Evolutionary conservation across 2,329 filamentous ascomycete species (phyloP), one percentile per base, ranked within the genome.

Genomic region (Cladorrhinum sp.): DNA sequence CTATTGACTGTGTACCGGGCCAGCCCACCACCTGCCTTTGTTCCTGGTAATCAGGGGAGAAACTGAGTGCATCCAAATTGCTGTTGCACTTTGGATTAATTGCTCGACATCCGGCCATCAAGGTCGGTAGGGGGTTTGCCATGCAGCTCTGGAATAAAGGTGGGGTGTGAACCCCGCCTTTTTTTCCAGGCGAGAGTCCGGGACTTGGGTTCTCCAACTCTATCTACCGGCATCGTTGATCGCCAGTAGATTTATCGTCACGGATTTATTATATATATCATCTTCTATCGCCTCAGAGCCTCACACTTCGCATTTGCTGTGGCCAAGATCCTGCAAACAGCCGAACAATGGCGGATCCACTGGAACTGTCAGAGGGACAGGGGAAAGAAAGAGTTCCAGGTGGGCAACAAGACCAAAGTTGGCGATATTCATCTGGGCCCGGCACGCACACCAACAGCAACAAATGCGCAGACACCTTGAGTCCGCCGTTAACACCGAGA

Each of bases 121-220:
- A 45, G 41, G 41, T 45, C 41, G 41, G 41, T 13, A 18, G 22
- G 13, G 6, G 24, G 12, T n/a, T 8, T 20, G 12, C 22, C 20
- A 24, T 50, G 48, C 22, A 12, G 48, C 18, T n/a, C 48, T 10
- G 20, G 52, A 55, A 24, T 10, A 56, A 49, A 48, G 53, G 53
- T 56, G 53, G 53, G 38, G 53, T 23, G 18, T 49, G 23, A 49
- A 56, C 53, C 53, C 53, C 53, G 53, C 53, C 4, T 27, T 56
- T 20, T n/a, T 36, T 16, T 24, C 32, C 32, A 36, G 32, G 16
- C 25, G 25, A 10, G 16, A 24, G 4, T 25, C n/a, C 6, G 4
- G 24, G 9, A 32, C 16, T 24, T 18, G 5, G 10, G 8, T 41
- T 36, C 51, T 54, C 51, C 51, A 54, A 54, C 51, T 41, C 36